Evolutionary conservation across 1,284 basidiomycete genomes (phyloP).

Genomic region (Ceratobasidium sp.): DNA sequence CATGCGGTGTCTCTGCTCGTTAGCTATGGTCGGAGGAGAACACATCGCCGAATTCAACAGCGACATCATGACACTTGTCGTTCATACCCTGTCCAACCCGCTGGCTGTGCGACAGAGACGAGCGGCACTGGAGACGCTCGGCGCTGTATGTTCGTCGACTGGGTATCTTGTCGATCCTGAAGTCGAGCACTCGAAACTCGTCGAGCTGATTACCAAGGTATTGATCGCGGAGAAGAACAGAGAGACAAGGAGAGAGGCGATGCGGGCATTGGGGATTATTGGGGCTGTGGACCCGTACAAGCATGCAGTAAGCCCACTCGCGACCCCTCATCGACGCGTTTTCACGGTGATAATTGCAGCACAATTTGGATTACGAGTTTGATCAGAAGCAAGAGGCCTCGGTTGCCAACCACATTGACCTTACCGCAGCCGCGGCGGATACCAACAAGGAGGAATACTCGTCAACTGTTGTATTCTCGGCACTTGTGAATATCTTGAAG

Average conservation of each 20-base stretch:
- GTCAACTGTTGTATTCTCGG: conserved; percentile 24
- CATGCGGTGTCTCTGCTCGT: conserved; percentile 23
- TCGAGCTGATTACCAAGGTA: conserved; percentile 32
- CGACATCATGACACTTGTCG: conserved; percentile 25
- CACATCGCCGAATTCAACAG: conserved; percentile 15
- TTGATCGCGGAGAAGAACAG: conserved; percentile 12
- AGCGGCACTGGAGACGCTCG: conserved; percentile 23
- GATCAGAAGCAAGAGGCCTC: conserved; percentile 1
- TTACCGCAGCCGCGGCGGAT: conserved; percentile 15
- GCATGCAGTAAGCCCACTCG: background rate
- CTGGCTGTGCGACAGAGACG: conserved; percentile 6
- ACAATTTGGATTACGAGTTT: conserved; percentile 16
- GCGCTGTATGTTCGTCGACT: conserved; percentile 32
- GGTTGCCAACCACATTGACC: conserved; percentile 5
- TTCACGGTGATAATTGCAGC: background rate
- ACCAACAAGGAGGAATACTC: conserved; percentile 34
- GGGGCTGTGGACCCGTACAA: conserved; percentile 31
- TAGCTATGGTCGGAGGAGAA: conserved; percentile 22
- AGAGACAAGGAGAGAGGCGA: conserved; percentile 28
- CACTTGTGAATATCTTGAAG: conserved; percentile 18
- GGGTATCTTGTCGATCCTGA: conserved; percentile 24
- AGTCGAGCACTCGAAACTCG: conserved; percentile 19
- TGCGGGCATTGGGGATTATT: conserved; percentile 24
- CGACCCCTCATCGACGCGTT: background rate
- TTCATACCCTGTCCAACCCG: conserved; percentile 17